phyloP scores from a whole-genome alignment of 2,329 filamentous ascomycete species.

The Botrytis fragariae region DNA sequence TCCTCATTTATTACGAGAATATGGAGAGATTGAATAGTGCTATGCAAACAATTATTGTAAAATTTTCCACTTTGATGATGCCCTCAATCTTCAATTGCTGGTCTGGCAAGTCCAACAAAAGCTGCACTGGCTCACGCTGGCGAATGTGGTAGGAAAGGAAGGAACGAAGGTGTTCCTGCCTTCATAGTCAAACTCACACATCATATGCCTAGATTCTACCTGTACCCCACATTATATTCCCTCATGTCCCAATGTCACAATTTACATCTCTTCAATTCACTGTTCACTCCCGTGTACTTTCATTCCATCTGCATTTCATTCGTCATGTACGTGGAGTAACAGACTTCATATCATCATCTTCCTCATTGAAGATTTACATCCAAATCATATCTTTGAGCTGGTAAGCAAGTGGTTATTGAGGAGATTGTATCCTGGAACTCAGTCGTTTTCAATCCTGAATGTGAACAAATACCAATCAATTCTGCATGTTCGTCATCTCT shows the following conservation, averaged over 20 bases:
- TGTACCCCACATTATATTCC: background rate
- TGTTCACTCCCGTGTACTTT: background rate
- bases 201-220: background rate
- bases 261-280: background rate
- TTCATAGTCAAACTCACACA: constrained; percentile 1
- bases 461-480: background rate
- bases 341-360: background rate
- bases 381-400: background rate
- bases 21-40: background rate
- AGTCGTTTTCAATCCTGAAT: background rate
- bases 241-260: background rate
- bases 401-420: no score
- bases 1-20: background rate
- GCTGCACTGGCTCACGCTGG: background rate
- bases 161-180: background rate
- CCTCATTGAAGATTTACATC: no score
- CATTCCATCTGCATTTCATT: background rate
- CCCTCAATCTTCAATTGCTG: no score
- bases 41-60: background rate
- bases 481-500: background rate
- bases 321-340: background rate
- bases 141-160: background rate
- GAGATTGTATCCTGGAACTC: background rate
- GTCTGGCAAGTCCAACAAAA: background rate
- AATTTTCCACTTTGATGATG: background rate